Conservation (phyloP, 352 stramenopile species). For the Thalassiosira sp. region DNA sequence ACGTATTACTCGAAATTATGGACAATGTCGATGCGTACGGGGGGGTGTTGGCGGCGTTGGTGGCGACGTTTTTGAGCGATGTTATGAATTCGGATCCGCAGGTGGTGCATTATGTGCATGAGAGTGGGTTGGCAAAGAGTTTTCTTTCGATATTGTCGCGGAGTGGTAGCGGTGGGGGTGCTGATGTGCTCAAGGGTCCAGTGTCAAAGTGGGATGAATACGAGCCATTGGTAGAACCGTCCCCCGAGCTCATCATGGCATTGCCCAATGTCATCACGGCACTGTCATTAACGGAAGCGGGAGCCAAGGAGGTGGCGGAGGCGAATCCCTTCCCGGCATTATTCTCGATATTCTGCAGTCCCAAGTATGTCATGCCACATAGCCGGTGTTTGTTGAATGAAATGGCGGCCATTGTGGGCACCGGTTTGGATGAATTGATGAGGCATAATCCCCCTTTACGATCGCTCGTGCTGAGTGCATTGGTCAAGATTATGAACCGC, state of each 20-base stretch:
- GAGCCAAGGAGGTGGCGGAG: slow-evolving; percentile 89
- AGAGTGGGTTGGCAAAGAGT: slow-evolving; percentile 88
- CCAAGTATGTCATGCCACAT: slow-evolving; percentile 88
- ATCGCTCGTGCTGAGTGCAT: slow-evolving; percentile 86
- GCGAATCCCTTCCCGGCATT: slow-evolving; percentile 90
- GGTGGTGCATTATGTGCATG: slow-evolving; percentile 93
- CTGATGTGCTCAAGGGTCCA: no score
- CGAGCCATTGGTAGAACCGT: slow-evolving; percentile 84
- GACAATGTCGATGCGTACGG: slow-evolving; percentile 90
- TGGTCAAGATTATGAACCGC: slow-evolving; percentile 89
- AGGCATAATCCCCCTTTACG: slow-evolving; percentile 90
- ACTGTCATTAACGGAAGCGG: slow-evolving; percentile 90
- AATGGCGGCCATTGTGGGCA: slow-evolving; percentile 90
- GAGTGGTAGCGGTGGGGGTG: slow-evolving; percentile 34
- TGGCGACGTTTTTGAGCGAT: slow-evolving; percentile 91
- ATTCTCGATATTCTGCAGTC: slow-evolving; percentile 89
- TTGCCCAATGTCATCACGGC: slow-evolving; percentile 92
- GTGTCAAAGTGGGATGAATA: slow-evolving; percentile 61
- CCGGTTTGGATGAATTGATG: slow-evolving; percentile 95
- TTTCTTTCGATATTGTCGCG: slow-evolving; percentile 91
- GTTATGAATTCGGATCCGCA: slow-evolving; percentile 96
- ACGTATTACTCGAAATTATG: slow-evolving; percentile 89
- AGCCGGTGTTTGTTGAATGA: slow-evolving; percentile 90
- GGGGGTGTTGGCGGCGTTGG: slow-evolving; percentile 90
- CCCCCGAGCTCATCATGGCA: slow-evolving; percentile 91